These are phyloP conservation scores for Xylaria flabelliformis DNA, from an alignment of 495 filamentous ascomycete genomes.

Conservation along the genomic window DNA sequence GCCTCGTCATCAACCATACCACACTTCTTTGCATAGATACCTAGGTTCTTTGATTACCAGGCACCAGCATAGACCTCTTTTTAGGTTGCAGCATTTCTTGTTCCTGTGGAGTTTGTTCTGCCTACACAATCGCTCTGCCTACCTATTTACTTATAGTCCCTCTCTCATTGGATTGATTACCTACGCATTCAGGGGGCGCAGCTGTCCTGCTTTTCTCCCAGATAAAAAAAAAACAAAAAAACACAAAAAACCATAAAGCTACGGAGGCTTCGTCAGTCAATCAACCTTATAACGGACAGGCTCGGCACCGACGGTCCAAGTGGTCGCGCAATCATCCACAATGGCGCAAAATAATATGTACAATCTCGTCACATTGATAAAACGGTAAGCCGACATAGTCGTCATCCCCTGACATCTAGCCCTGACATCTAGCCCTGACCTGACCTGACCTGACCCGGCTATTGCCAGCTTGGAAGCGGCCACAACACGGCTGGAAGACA, in stretches of 20 bases:
- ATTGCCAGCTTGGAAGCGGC: constrained; percentile 92
- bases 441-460: constrained; percentile 31
- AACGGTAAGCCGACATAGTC: constrained; percentile 69
- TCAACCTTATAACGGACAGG: neutral
- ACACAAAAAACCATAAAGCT: neutral
- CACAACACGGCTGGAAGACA: constrained; percentile 94
- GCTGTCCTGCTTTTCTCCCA: neutral
- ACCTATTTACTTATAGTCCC: neutral
- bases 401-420: neutral
- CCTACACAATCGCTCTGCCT: constrained; percentile 1
- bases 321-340: constrained; percentile 32
- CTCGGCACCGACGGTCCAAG: constrained; percentile 4
- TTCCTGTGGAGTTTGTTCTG: neutral
- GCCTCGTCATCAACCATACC: constrained; percentile 6
- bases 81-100: constrained; percentile 13
- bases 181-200: constrained; percentile 13
- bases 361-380: constrained; percentile 96
- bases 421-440: neutral
- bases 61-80: constrained; percentile 20
- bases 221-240: neutral
- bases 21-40: neutral
- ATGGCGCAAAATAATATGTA: constrained; percentile 79
- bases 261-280: neutral
- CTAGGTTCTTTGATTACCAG: constrained; percentile 5
- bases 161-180: neutral